These are phyloP conservation scores for Mycena crocata DNA, from an alignment of 768 basidiomycete genomes.

Conservation along the genomic window DNA sequence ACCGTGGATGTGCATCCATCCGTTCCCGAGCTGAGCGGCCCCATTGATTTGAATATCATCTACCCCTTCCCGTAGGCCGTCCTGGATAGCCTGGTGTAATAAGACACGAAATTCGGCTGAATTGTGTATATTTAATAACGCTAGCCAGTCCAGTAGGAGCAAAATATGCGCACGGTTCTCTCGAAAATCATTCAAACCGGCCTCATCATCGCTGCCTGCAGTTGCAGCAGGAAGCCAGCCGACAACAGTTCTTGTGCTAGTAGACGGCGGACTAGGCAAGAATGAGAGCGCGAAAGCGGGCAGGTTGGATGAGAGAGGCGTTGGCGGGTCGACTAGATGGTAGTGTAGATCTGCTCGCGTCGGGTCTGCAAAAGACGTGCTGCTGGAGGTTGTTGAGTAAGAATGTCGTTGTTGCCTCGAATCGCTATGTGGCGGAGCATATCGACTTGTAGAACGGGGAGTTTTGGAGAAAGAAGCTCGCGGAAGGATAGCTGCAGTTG, in stretches of 20 bases:
- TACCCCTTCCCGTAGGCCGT: constrained; percentile 63
- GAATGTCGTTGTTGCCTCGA: not conserved
- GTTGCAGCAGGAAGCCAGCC: constrained; percentile 76
- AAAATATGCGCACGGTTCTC: constrained; percentile 69
- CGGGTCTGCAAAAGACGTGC: constrained; percentile 57
- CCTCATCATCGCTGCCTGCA: constrained; percentile 48
- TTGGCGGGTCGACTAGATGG: constrained; percentile 68
- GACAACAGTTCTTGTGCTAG: constrained; percentile 64
- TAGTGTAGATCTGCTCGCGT: constrained; percentile 76
- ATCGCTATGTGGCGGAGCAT: not conserved
- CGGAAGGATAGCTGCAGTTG: constrained; percentile 2
- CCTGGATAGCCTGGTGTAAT: constrained; percentile 69
- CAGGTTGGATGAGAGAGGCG: constrained; percentile 53
- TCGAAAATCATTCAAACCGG: constrained; percentile 75
- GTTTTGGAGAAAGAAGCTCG: not conserved
- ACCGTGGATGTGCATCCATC: constrained; percentile 92
- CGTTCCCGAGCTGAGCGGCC: constrained; percentile 72
- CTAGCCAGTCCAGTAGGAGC: not conserved
- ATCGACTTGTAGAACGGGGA: not conserved
- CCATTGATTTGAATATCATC: constrained; percentile 77
- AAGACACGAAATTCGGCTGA: constrained; percentile 70
- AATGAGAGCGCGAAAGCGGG: constrained; percentile 79
- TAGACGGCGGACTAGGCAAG: constrained; percentile 56
- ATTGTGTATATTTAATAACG: not conserved
- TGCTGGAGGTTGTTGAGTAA: constrained; percentile 8